A percentile compares a stretch with the other conserved stretches of the same genome.
These are phyloP conservation scores for Elsinoe perseae DNA, from an alignment of 2,329 filamentous ascomycete species.

Conservation along the genomic window DNA sequence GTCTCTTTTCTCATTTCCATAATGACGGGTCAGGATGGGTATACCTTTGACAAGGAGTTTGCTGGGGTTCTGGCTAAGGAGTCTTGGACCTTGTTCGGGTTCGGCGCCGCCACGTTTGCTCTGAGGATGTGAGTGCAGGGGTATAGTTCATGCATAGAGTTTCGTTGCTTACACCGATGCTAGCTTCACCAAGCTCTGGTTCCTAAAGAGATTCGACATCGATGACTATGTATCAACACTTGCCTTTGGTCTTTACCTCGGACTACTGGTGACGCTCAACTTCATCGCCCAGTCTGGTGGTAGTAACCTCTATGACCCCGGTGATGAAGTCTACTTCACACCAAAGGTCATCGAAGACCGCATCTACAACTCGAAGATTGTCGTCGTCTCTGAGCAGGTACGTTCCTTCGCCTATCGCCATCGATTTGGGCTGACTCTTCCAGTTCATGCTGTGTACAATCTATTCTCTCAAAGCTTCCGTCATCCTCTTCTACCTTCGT, in stretches of 20 bases:
- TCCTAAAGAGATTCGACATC: slow-evolving; percentile 39
- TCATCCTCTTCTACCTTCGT: slow-evolving; percentile 51
- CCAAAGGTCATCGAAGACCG: slow-evolving; percentile 30
- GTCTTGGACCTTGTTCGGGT: slow-evolving; percentile 18
- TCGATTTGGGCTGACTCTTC: slow-evolving; percentile 22
- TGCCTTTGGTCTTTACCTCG: slow-evolving; percentile 33
- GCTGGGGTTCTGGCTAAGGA: slow-evolving; percentile 14
- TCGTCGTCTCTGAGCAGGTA: slow-evolving; percentile 40
- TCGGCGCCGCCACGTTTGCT: slow-evolving; percentile 16
- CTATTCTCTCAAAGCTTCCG: slow-evolving; percentile 50
- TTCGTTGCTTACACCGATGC: slow-evolving; percentile 7
- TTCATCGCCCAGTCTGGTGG: slow-evolving; percentile 35
- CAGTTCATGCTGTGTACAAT: slow-evolving; percentile 52
- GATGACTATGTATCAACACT: slow-evolving; percentile 54
- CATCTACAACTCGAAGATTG: slow-evolving; percentile 40
- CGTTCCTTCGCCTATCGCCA: slow-evolving; percentile 45
- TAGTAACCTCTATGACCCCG: slow-evolving; percentile 35
- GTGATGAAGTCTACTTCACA: slow-evolving; percentile 28
- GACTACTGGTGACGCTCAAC: slow-evolving; percentile 37
- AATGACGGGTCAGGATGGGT: slow-evolving; percentile 3
- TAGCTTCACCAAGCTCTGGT: slow-evolving; percentile 16
- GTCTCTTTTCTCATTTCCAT: not conserved
- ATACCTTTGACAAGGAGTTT: slow-evolving; percentile 14
- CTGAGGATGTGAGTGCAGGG: slow-evolving; percentile 15
- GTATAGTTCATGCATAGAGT: not conserved